Percentiles rank a stretch among this genome's conserved stretches.
Evolutionary conservation across 1,284 basidiomycete species (phyloP).

Genomic region (Cerioporus squamosus): DNA sequence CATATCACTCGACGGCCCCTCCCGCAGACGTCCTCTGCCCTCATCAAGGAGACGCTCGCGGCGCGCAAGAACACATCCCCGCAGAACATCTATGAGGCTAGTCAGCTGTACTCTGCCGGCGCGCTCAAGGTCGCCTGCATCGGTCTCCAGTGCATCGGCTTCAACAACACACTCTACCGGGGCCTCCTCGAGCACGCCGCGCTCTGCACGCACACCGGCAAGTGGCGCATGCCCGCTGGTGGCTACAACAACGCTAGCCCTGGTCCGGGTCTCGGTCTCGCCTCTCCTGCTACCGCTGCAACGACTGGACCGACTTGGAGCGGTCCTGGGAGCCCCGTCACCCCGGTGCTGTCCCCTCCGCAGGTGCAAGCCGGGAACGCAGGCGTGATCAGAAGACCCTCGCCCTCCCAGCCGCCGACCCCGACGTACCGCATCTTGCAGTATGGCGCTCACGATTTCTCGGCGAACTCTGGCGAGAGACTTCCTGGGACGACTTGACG

Average conservation of each 20-base stretch:
- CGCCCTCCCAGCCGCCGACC: not conserved
- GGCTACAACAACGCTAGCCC: not conserved
- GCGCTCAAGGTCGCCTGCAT: constrained; percentile 74
- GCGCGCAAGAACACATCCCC: constrained; percentile 75
- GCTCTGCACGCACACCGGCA: constrained; percentile 46
- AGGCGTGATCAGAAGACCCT: not conserved
- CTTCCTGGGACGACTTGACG: not conserved
- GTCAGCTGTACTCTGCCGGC: constrained; percentile 70
- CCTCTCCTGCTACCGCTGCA: not conserved
- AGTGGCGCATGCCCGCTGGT: constrained; percentile 27
- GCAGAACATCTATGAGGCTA: constrained; percentile 73
- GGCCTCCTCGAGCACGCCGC: constrained; percentile 65
- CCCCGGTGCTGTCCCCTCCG: too few species aligned
- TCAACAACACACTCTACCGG: constrained; percentile 62
- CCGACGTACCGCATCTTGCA: not conserved
- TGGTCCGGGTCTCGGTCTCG: not conserved
- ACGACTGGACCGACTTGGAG: not conserved
- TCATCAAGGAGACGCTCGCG: constrained; percentile 71
- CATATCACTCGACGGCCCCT: not conserved
- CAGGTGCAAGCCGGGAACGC: not conserved
- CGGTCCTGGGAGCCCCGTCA: not conserved
- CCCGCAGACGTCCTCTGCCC: constrained; percentile 58
- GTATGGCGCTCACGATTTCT: not conserved
- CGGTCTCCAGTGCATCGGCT: constrained; percentile 74
- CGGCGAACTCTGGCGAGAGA: not conserved